Evolutionary conservation across 768 basidiomycete species (phyloP).

Genomic region (Mycena galericulata): DNA sequence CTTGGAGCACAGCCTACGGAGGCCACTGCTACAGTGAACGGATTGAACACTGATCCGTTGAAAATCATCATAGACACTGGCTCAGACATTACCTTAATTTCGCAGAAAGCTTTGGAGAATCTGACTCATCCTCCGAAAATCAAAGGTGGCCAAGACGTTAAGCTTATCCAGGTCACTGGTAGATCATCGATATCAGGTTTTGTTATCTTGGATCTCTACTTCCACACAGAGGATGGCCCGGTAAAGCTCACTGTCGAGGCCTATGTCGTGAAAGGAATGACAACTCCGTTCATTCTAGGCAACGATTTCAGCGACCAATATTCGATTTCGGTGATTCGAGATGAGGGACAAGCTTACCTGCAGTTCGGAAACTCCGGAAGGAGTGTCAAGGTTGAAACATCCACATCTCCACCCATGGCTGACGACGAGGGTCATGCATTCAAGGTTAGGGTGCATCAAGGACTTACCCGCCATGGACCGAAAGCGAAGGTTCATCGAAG

Average conservation of each 20-base stretch:
- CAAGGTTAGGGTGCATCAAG: slow-evolving; percentile 1
- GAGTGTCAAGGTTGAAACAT: neutral
- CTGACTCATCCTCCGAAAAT: slow-evolving; percentile 15
- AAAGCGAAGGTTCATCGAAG: neutral
- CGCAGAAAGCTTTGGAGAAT: too few species aligned
- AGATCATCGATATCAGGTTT: slow-evolving; percentile 44
- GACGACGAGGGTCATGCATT: slow-evolving; percentile 15
- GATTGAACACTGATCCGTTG: too few species aligned
- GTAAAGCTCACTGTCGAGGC: slow-evolving; percentile 44
- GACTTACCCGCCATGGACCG: neutral
- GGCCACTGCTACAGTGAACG: too few species aligned
- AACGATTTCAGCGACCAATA: slow-evolving; percentile 50
- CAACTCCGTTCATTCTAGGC: slow-evolving; percentile 45
- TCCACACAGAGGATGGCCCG: slow-evolving; percentile 37
- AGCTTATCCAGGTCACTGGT: slow-evolving; percentile 49
- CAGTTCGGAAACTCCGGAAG: slow-evolving; percentile 9
- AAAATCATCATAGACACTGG: too few species aligned
- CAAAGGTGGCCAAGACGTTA: slow-evolving; percentile 38
- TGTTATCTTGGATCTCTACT: slow-evolving; percentile 40
- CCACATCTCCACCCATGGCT: neutral
- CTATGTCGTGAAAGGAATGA: slow-evolving; percentile 28
- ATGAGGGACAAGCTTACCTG: slow-evolving; percentile 18
- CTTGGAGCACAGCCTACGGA: too few species aligned
- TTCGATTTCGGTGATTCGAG: slow-evolving; percentile 41
- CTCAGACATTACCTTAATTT: too few species aligned